Evolutionary conservation across 2,329 filamentous ascomycete genomes (phyloP).

Genomic region (Alternaria consortialis): DNA sequence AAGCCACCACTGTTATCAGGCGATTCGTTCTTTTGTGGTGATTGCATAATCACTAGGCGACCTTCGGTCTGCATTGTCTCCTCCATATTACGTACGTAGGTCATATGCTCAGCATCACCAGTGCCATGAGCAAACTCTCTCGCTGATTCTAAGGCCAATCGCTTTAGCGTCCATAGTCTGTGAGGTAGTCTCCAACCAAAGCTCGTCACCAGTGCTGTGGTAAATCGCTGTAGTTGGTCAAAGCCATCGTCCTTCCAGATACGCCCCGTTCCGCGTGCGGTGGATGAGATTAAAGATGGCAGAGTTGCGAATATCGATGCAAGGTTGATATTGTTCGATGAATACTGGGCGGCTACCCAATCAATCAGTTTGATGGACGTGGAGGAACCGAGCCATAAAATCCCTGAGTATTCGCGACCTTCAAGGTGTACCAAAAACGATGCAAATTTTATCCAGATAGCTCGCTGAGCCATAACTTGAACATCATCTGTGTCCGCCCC

Average conservation of each 20-base stretch:
- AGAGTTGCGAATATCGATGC: slow-evolving; percentile 36
- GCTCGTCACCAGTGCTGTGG: slow-evolving; percentile 38
- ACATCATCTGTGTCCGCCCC: slow-evolving; percentile 34
- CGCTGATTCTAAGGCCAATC: slow-evolving; percentile 48
- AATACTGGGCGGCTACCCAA: slow-evolving; percentile 37
- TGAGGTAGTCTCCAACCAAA: slow-evolving; percentile 37
- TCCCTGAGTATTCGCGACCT: slow-evolving; percentile 4
- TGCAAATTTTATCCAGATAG: slow-evolving; percentile 37
- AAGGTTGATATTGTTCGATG: slow-evolving; percentile 29
- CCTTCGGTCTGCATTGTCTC: slow-evolving; percentile 42
- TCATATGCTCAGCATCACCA: slow-evolving; percentile 36
- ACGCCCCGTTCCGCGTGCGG: slow-evolving; percentile 47
- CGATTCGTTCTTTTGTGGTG: slow-evolving; percentile 41
- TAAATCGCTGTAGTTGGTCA: slow-evolving; percentile 42
- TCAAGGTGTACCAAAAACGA: slow-evolving; percentile 39
- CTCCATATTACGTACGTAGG: slow-evolving; percentile 44
- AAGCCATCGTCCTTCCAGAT: slow-evolving; percentile 48
- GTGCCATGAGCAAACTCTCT: slow-evolving; percentile 49
- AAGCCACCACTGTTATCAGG: slow-evolving; percentile 43
- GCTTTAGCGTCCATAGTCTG: slow-evolving; percentile 48
- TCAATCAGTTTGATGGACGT: slow-evolving; percentile 27
- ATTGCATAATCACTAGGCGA: slow-evolving; percentile 35
- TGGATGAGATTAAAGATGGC: slow-evolving; percentile 43
- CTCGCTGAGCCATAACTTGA: slow-evolving; percentile 43
- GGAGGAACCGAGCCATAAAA: slow-evolving; percentile 18